Conservation (phyloP, 2,329 filamentous ascomycete species). For the Fusarium nygamai region DNA sequence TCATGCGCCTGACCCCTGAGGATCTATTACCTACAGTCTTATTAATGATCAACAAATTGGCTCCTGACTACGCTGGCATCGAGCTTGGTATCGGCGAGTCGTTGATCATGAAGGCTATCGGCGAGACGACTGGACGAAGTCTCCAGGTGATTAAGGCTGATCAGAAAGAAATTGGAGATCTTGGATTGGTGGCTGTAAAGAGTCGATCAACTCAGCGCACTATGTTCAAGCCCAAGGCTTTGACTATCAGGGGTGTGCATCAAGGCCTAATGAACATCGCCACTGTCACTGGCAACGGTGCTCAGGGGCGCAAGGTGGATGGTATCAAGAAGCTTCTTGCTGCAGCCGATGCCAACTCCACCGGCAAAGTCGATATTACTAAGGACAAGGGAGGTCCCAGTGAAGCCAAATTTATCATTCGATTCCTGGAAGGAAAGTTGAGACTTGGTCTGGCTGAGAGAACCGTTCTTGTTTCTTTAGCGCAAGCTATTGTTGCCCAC, state of each 20-base stretch:
- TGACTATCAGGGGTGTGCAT: slow-evolving; percentile 88
- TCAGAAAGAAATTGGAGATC: slow-evolving; percentile 94
- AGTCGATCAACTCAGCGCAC: slow-evolving; percentile 94
- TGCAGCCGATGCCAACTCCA: slow-evolving; percentile 78
- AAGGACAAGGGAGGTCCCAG: slow-evolving; percentile 94
- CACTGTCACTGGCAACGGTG: slow-evolving; percentile 84
- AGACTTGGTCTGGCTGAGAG: slow-evolving; percentile 91
- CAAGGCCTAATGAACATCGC: slow-evolving; percentile 90
- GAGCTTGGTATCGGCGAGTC: slow-evolving; percentile 99
- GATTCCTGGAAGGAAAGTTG: slow-evolving; percentile 94
- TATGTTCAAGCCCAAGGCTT: slow-evolving; percentile 96
- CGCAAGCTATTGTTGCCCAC: slow-evolving; percentile 87
- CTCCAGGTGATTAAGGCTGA: slow-evolving; percentile 92
- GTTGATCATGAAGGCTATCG: slow-evolving; percentile 98
- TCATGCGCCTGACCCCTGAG: slow-evolving; percentile 87
- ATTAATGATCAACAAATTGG: slow-evolving; percentile 98
- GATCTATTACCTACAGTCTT: slow-evolving; percentile 90
- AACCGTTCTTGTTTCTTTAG: slow-evolving; percentile 88
- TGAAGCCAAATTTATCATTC: slow-evolving; percentile 92
- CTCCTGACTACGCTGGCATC: slow-evolving; percentile 94
- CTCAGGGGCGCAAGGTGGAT: slow-evolving; percentile 90
- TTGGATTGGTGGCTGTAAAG: slow-evolving; percentile 94
- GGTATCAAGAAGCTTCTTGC: slow-evolving; percentile 97
- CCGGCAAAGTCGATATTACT: slow-evolving; percentile 86
- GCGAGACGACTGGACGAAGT: slow-evolving; percentile 90